Percentiles rank a stretch among this genome's conserved stretches.
Conservation (phyloP, 1,284 basidiomycete species). For the Vanrija pseudolonga region DNA sequence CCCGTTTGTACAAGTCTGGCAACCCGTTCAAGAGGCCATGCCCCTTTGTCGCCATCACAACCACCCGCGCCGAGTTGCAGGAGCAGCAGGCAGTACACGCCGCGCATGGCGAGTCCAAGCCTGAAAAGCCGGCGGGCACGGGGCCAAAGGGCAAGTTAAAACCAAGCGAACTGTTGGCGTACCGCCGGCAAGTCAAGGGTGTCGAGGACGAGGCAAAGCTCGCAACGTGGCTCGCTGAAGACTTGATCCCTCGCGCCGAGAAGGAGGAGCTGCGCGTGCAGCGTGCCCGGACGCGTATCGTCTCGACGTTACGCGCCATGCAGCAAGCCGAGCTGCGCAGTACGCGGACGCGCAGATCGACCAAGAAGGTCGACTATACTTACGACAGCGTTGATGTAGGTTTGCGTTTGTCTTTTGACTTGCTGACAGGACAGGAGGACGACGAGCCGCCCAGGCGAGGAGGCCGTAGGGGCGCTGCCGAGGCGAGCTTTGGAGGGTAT, state of each 20-base stretch:
- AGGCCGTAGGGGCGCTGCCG: slow-evolving; percentile 2
- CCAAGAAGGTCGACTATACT: slow-evolving; percentile 40
- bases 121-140: slow-evolving; percentile 6
- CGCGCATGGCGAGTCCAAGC: slow-evolving; percentile 14
- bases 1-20: slow-evolving; percentile 42
- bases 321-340: slow-evolving; percentile 35
- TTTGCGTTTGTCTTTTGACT: not conserved
- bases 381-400: slow-evolving; percentile 25
- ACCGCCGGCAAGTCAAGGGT: slow-evolving; percentile 24
- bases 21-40: slow-evolving; percentile 49
- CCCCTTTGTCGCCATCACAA: slow-evolving; percentile 32
- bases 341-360: slow-evolving; percentile 38
- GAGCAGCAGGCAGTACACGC: slow-evolving; percentile 21
- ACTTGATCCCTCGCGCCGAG: slow-evolving; percentile 35
- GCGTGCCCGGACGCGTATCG: slow-evolving; percentile 4
- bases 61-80: slow-evolving; percentile 29
- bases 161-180: slow-evolving; percentile 11
- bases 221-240: slow-evolving; percentile 24
- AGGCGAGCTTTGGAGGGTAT: not conserved
- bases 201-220: slow-evolving; percentile 35
- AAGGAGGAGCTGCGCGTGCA: slow-evolving; percentile 33
- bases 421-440: slow-evolving; percentile 3
- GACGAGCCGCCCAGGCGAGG: slow-evolving; percentile 9
- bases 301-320: slow-evolving; percentile 3
- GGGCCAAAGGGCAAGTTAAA: slow-evolving; percentile 24